phyloP scores from a whole-genome alignment of 2,329 filamentous ascomycete species.

The Colletotrichum somersetense region DNA sequence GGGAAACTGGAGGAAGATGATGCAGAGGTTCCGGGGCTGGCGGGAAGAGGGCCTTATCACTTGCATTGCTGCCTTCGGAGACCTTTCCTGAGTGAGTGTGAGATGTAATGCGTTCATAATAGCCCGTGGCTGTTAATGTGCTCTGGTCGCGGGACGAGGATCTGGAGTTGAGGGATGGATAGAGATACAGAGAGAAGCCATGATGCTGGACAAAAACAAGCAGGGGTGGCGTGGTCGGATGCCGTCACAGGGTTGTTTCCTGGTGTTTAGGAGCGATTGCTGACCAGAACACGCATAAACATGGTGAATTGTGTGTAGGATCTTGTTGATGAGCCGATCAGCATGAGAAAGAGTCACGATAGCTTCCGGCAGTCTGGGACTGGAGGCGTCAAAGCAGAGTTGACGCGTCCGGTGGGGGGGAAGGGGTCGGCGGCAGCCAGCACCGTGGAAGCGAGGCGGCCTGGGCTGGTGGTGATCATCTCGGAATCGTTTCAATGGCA shows the following conservation, averaged over 20 bases:
- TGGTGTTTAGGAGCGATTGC: neutral
- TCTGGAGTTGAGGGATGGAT: neutral
- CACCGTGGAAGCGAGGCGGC: neutral
- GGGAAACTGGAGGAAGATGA: neutral
- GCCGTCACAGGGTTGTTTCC: constrained; percentile 16
- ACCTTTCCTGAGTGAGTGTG: neutral
- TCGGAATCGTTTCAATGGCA: neutral
- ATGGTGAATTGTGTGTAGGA: neutral
- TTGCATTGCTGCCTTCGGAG: constrained; percentile 3
- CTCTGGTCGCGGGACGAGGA: neutral
- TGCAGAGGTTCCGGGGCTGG: neutral
- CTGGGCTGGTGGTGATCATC: neutral
- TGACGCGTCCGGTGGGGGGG: neutral
- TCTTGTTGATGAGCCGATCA: neutral
- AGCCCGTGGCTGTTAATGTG: constrained; percentile 6
- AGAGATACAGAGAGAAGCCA: constrained; percentile 13
- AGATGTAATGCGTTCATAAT: neutral
- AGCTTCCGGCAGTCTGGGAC: neutral
- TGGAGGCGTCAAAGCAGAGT: neutral
- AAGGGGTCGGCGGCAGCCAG: neutral
- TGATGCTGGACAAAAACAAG: constrained; percentile 22
- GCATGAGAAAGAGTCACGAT: neutral
- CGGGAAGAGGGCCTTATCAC: constrained; percentile 3
- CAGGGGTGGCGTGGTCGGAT: neutral
- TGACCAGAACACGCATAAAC: neutral